Percentiles rank a stretch among this genome's conserved stretches.
Evolutionary conservation across 352 stramenopile species (phyloP).

Genomic region (Globisporangium cystogenes): DNA sequence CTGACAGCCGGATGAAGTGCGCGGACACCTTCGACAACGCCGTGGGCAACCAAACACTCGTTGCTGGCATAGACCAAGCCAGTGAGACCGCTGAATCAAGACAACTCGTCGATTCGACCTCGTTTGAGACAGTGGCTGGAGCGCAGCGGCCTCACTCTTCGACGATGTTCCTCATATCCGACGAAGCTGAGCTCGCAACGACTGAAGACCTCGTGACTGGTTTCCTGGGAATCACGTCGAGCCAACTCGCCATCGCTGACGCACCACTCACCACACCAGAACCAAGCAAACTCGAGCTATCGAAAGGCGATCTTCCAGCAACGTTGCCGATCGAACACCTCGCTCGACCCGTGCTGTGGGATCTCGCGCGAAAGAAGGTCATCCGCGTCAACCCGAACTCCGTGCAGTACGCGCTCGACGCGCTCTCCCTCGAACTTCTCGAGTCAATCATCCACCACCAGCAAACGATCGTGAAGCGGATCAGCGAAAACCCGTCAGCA

Average conservation of each 20-base stretch:
- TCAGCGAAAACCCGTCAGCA: slow-evolving; percentile 40
- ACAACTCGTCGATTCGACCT: not conserved
- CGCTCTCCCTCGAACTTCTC: slow-evolving; percentile 34
- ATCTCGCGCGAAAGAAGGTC: slow-evolving; percentile 40
- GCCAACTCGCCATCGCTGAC: not conserved
- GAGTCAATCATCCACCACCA: slow-evolving; percentile 43
- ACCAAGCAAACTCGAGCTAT: not conserved
- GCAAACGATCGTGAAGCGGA: slow-evolving; percentile 29
- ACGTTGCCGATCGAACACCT: slow-evolving; percentile 22
- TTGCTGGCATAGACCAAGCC: not conserved
- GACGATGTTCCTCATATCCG: slow-evolving; percentile 2
- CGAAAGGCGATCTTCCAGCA: not conserved
- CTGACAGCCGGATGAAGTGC: not conserved
- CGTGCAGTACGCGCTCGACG: slow-evolving; percentile 19
- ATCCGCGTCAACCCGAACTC: slow-evolving; percentile 21
- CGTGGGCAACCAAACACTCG: not conserved
- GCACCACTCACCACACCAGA: not conserved
- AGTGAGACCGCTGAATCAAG: not conserved
- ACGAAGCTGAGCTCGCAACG: slow-evolving; percentile 1
- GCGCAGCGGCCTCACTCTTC: not conserved
- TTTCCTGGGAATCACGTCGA: slow-evolving; percentile 7
- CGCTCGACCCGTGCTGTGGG: slow-evolving; percentile 36
- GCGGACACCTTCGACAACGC: not conserved
- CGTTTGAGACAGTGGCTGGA: not conserved
- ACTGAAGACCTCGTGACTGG: slow-evolving; percentile 10